phyloP scores from a whole-genome alignment of 495 filamentous ascomycete genomes.

The Daldinia decipiens region DNA sequence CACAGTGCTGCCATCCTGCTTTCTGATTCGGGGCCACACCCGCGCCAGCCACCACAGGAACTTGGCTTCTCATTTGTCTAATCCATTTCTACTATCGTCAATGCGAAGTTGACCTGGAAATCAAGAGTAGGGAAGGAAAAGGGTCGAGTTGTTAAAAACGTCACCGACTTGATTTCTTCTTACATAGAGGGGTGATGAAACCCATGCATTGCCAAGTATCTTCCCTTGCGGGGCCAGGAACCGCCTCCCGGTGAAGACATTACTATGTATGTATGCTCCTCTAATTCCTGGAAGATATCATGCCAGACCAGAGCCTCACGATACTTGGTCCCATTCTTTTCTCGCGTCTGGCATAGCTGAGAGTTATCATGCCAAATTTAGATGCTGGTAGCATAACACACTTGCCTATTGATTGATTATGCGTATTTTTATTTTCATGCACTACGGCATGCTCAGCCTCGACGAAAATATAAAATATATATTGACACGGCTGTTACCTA shows the following conservation, averaged over 20 bases:
- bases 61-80: conserved; percentile 31
- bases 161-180: conserved; percentile 16
- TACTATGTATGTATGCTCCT: background rate
- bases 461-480: conserved; percentile 3
- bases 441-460: conserved; percentile 12
- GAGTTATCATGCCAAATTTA: conserved; percentile 5
- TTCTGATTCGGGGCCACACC: conserved; percentile 29
- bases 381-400: background rate
- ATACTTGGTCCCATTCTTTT: background rate
- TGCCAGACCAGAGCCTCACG: conserved; percentile 5
- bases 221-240: conserved; percentile 18
- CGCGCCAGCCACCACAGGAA: conserved; percentile 25
- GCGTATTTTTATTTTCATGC: conserved; percentile 12
- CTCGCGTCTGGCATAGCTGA: background rate
- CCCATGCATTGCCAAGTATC: conserved; percentile 33
- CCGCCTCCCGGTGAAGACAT: conserved; percentile 3
- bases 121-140: conserved; percentile 15
- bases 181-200: conserved; percentile 12
- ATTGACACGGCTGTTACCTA: background rate
- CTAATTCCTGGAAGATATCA: conserved; percentile 1
- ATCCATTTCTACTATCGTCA: conserved; percentile 27
- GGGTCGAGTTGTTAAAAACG: conserved; percentile 24
- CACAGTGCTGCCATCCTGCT: conserved; percentile 24
- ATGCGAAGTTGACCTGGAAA: conserved; percentile 31
- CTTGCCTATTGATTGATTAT: conserved; percentile 12